These are phyloP conservation scores for Lentithecium fluviatile DNA, from an alignment of 495 filamentous ascomycete species.

Conservation along the genomic window DNA sequence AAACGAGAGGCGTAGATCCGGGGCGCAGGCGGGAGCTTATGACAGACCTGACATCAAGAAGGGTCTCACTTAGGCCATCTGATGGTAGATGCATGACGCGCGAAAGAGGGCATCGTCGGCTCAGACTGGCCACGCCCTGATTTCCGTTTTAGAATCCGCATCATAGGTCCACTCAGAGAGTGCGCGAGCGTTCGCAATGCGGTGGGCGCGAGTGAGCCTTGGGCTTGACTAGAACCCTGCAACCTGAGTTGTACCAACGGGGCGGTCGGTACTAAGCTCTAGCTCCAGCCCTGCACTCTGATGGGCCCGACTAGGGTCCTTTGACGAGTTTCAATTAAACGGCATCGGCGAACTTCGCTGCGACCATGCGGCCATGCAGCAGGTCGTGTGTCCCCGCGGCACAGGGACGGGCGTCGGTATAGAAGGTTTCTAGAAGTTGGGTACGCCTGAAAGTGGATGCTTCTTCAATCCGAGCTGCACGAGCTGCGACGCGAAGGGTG, in stretches of 20 bases:
- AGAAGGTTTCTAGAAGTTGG: constrained; percentile 17
- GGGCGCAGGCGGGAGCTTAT: constrained; percentile 20
- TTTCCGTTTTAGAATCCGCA: not conserved
- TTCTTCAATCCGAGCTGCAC: not conserved
- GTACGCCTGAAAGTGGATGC: no score
- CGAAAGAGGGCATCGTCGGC: not conserved
- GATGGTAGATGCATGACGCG: not conserved
- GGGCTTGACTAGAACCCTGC: constrained; percentile 21
- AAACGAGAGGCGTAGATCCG: constrained; percentile 8
- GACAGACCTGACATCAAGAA: not conserved
- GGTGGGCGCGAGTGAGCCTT: constrained; percentile 20
- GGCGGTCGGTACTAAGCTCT: constrained; percentile 19
- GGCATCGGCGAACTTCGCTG: not conserved
- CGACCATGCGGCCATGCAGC: constrained; percentile 10
- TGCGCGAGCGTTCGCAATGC: constrained; percentile 19
- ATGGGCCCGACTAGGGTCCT: constrained; percentile 5
- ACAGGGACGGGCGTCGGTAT: not conserved
- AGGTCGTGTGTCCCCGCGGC: not conserved
- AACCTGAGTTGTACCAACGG: constrained; percentile 5
- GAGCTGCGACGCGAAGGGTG: not conserved
- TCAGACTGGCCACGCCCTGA: not conserved
- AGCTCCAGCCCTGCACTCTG: not conserved
- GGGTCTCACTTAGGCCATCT: constrained; percentile 7
- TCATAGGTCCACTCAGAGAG: not conserved
- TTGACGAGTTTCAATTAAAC: not conserved